A percentile compares a stretch with the other conserved stretches of the same genome.
Conservation (phyloP, 129 eudicot genomes). For the Escallonia herrerae region DNA sequence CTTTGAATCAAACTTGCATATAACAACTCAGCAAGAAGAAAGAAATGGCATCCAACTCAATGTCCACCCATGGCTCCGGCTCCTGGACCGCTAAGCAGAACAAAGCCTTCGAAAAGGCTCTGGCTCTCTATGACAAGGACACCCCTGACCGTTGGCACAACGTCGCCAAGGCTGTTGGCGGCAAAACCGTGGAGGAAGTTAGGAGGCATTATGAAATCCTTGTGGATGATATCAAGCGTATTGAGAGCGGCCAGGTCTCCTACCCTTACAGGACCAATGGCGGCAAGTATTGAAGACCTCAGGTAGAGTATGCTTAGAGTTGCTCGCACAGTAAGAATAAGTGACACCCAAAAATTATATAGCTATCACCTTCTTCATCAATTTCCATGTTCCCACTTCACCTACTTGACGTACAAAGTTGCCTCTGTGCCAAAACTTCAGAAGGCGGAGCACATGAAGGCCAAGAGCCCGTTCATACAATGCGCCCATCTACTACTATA, state of each 20-base stretch:
- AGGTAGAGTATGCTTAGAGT: not conserved
- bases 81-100: conserved; percentile 69
- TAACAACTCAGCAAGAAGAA: not conserved
- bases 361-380: conserved; percentile 15
- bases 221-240: conserved; percentile 51
- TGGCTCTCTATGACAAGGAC: conserved; percentile 64
- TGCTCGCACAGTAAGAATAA: not conserved
- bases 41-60: conserved; percentile 48
- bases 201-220: conserved; percentile 66
- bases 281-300: conserved; percentile 2
- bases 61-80: conserved; percentile 38
- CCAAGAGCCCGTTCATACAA: too few species aligned
- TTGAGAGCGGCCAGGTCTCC: conserved; percentile 61
- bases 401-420: conserved; percentile 6
- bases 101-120: conserved; percentile 70
- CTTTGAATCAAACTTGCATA: not conserved
- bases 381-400: conserved; percentile 6
- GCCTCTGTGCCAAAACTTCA: not conserved
- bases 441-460: not conserved
- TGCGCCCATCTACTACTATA: conserved; percentile 2
- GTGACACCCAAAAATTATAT: not conserved
- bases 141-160: conserved; percentile 85
- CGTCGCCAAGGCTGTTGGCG: conserved; percentile 58
- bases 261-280: conserved; percentile 44
- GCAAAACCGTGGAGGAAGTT: conserved; percentile 61